Evolutionary conservation across 2,329 filamentous ascomycete species (phyloP), one percentile per base, ranked within the genome.

Genomic region (Gnomoniopsis sp.): DNA sequence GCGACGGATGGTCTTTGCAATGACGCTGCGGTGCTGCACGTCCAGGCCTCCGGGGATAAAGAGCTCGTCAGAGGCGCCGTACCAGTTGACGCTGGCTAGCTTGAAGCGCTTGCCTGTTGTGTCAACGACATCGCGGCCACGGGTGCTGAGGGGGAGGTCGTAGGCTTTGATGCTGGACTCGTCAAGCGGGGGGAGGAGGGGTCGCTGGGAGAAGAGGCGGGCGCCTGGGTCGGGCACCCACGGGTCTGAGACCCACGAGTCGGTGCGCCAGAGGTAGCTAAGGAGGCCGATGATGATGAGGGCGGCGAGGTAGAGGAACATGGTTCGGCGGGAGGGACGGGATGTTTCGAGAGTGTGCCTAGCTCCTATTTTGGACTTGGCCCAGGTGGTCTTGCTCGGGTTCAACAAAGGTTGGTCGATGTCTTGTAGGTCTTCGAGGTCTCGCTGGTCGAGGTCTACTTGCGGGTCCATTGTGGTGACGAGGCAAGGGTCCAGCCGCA

Each of bases 1-100:
- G 11, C 69, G 68, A 55, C 80, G 79, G 68, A 89, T 87, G 17
- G 81, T 82, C 61, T 72, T 67, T 3, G 86, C 84, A 63, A 89
- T 88, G 21, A 77, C 76, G 57, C 74, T 75, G 41, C 87, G 84
- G 71, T 89, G 85, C 66, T 80, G 79, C 22, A 86, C 73, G 63
- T 89, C 85, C 43, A 89, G 75, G 0, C 86, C 87, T 38, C 85
- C 83, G 0, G 84, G 79, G 12, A 89, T 79, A 65, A 86, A 88
- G 56, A 84, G 76, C 72, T 87, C 81, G 66, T 89, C 87, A 67
- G 84, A 88, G 3, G 82, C 86, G 36, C 87, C 87, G 68, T 89
- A 89, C 87, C 87, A 89, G 72, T 89, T 89, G 67, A 88, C 76
- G 21, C 83, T 86, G 19, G 82, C 74, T 8, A 90, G 76, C 73